Base-by-base conservation (phyloP, 2,329 filamentous ascomycete genomes). In the Amphichorda felina region DNA sequence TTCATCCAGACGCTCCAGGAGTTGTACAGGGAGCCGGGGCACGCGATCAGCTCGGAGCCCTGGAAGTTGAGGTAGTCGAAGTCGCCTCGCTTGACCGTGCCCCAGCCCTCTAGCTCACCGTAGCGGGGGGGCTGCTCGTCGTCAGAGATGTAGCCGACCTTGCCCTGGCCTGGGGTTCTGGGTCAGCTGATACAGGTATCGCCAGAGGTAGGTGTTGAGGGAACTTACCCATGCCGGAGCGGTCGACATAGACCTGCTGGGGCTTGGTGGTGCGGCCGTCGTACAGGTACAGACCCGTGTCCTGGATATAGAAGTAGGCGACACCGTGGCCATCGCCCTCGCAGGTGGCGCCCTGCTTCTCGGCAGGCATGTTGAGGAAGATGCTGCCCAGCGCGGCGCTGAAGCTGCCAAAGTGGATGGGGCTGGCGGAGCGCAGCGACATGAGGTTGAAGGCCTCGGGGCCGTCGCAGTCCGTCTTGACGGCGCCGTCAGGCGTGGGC, bases 211-310 rank as follows among this genome's bases (percentile, higher is more conserved):
- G 28, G 63, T 70, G 15, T 17, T 13, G 16, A 27, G 5, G 16
- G 13, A 28, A 43, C 62, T 29, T 64, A 64, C 68, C 72, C 70
- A 75, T 74, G 46, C 70, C 72, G 31, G 68, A 72, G 30, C 66
- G 64, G 50, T 78, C 72, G 28, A 65, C 64, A 42, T 48, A 76
- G 34, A 70, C 39, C 45, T 66, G 53, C 56, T 77, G 73, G 4
- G 53, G 56, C 16, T 55, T 53, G 18, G 47, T 43, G 24, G 59
- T 44, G 42, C 61, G 30, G 17, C 16, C n/a, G 30, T 30, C 24
- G 53, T 65, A 73, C 22, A 79, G 62, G 48, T 51, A 64, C 19
- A 74, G 60, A 30, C 57, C 56, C 32, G 56, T 57, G 31, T 68
- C 55, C 18, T 28, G 16, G 26, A 36, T 30, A 34, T 31, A 36